Percentiles rank a stretch among this genome's conserved stretches.
Conservation (phyloP, 306 rosid species). For the Mimosa bimucronata region DNA sequence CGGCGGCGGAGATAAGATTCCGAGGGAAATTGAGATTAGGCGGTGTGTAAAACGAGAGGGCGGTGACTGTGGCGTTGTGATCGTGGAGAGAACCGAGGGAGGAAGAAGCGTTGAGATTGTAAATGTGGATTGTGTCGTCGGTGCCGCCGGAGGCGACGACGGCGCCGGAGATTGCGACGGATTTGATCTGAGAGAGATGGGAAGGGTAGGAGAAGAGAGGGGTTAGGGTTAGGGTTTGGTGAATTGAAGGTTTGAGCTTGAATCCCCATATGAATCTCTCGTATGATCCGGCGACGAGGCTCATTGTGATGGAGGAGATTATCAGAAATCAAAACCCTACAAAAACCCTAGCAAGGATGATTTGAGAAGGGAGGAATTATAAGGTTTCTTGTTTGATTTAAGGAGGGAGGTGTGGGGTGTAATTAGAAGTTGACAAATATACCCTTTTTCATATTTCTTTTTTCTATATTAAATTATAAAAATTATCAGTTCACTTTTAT, state of each 20-base stretch:
- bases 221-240: conserved; percentile 49
- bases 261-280: conserved; percentile 92
- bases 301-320: conserved; percentile 39
- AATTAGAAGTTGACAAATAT: too few relatives aligned
- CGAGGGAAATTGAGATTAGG: conserved; percentile 71
- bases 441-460: too few relatives aligned
- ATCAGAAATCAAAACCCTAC: background rate
- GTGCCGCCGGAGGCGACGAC: conserved; percentile 91
- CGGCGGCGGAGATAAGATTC: conserved; percentile 85
- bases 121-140: conserved; percentile 89
- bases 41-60: conserved; percentile 78
- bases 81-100: conserved; percentile 84
- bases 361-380: too few relatives aligned
- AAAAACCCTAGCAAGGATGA: background rate
- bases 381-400: too few relatives aligned
- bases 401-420: too few relatives aligned
- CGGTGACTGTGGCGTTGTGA: conserved; percentile 75
- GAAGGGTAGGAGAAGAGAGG: conserved; percentile 88
- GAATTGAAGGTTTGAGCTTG: conserved; percentile 56
- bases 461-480: too few relatives aligned
- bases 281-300: conserved; percentile 85
- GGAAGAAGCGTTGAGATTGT: conserved; percentile 67
- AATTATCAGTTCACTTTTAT: too few relatives aligned
- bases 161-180: conserved; percentile 69
- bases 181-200: conserved; percentile 72